phyloP scores from a whole-genome alignment of 2,329 filamentous ascomycete species.

The Cladosporium sphaerospermum region DNA sequence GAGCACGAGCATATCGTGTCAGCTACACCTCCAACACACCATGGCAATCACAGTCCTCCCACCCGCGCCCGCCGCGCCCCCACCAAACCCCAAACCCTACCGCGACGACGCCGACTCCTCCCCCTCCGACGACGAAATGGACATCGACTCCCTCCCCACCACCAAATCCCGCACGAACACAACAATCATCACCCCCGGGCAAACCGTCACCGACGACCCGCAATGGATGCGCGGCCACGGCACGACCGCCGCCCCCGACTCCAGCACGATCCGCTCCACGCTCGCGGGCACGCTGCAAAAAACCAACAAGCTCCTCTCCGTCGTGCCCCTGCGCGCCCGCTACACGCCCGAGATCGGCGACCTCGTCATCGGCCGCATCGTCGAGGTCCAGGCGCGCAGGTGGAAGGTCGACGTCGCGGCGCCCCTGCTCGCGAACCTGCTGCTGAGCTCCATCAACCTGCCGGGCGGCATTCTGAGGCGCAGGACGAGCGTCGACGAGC shows the following conservation, averaged over 20 bases:
- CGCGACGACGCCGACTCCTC: conserved; percentile 30
- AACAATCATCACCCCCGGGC: conserved; percentile 77
- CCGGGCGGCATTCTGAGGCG: conserved; percentile 88
- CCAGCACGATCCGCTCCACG: conserved; percentile 73
- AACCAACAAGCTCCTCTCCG: conserved; percentile 94
- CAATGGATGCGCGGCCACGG: conserved; percentile 99
- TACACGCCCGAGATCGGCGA: conserved; percentile 97
- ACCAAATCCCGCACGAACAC: conserved; percentile 27
- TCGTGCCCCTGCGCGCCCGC: conserved; percentile 81
- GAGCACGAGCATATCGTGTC: too few species aligned
- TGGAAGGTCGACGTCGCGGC: conserved; percentile 95
- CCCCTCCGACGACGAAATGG: conserved; percentile 27
- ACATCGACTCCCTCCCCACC: conserved; percentile 46
- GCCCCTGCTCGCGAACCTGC: conserved; percentile 75
- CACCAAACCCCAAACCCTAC: conserved; percentile 19
- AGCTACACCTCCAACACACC: conserved; percentile 5
- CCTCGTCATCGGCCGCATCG: conserved; percentile 85
- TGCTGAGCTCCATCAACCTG: conserved; percentile 85
- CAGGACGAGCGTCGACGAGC: conserved; percentile 88
- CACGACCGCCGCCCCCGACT: conserved; percentile 63
- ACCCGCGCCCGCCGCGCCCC: conserved; percentile 38
- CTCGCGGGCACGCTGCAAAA: conserved; percentile 85
- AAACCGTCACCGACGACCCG: conserved; percentile 80
- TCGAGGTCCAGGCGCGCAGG: conserved; percentile 85
- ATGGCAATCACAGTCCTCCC: conserved; percentile 58